A percentile compares a stretch with the other conserved stretches of the same genome.
phyloP scores from a whole-genome alignment of 2,329 filamentous ascomycete genomes.

The Mycosphaerella arachidis region DNA sequence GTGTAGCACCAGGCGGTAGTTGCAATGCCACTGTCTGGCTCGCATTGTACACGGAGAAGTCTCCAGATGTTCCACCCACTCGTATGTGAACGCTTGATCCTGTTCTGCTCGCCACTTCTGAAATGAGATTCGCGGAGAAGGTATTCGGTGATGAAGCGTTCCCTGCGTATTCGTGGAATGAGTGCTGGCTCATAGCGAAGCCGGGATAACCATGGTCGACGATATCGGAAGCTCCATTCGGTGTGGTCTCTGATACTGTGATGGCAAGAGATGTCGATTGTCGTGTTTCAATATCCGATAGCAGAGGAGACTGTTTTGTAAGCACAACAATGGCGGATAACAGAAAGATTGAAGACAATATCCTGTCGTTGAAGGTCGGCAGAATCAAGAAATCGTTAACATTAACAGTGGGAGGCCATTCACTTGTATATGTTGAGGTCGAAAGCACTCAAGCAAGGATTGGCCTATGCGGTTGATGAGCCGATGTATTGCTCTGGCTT shows the following conservation, averaged over 20 bases:
- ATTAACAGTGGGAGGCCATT: background rate
- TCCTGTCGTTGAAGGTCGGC: background rate
- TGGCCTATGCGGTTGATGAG: background rate
- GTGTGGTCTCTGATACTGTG: slow-evolving; percentile 1
- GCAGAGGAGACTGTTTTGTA: slow-evolving; percentile 3
- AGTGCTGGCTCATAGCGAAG: slow-evolving; percentile 10
- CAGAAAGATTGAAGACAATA: slow-evolving; percentile 8
- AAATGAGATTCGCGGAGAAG: slow-evolving; percentile 14
- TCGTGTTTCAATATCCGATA: background rate
- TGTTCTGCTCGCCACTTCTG: slow-evolving; percentile 4
- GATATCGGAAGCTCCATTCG: slow-evolving; percentile 3
- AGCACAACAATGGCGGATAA: slow-evolving; percentile 6
- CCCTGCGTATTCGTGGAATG: slow-evolving; percentile 16
- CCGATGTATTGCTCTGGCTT: background rate
- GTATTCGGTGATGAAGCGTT: slow-evolving; percentile 12
- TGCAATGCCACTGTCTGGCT: slow-evolving; percentile 4
- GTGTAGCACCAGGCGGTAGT: background rate
- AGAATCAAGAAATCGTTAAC: background rate
- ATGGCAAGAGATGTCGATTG: background rate
- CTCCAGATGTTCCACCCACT: slow-evolving; percentile 14
- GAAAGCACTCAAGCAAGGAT: background rate
- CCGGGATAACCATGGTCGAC: slow-evolving; percentile 6
- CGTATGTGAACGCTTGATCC: slow-evolving; percentile 12
- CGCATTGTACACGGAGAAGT: slow-evolving; percentile 8
- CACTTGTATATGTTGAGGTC: background rate